phyloP scores from a whole-genome alignment of 116 monocot species.

The Dioscorea cayenensis region DNA sequence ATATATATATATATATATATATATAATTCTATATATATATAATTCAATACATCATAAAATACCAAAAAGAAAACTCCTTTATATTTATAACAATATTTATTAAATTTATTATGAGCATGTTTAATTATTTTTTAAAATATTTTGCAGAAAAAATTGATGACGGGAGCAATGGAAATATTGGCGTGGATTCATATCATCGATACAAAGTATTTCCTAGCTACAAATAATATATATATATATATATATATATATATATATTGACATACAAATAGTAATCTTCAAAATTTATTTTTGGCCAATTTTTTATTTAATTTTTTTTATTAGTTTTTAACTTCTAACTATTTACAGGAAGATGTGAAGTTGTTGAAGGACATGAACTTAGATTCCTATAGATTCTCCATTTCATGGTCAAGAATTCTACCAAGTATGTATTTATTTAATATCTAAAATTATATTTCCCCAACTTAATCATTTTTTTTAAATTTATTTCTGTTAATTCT shows the following conservation, averaged over 20 bases:
- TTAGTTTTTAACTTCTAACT: no score
- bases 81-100: no score
- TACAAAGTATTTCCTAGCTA: background rate
- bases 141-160: background rate
- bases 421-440: background rate
- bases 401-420: slow-evolving; percentile 5
- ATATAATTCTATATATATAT: no score
- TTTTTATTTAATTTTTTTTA: background rate
- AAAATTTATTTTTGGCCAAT: background rate
- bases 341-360: background rate
- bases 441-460: background rate
- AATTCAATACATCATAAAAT: no score
- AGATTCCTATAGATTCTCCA: slow-evolving; percentile 6
- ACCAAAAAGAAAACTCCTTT: no score
- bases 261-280: background rate
- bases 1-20: no score
- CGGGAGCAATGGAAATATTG: background rate
- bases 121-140: background rate
- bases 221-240: background rate
- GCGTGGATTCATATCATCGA: background rate
- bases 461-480: background rate
- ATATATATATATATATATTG: no score
- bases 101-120: no score
- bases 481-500: background rate
- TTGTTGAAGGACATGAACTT: background rate